Percentiles rank a stretch among this genome's conserved stretches.
phyloP scores from a whole-genome alignment of 305 asterid genomes.

The Plantago rigida region DNA sequence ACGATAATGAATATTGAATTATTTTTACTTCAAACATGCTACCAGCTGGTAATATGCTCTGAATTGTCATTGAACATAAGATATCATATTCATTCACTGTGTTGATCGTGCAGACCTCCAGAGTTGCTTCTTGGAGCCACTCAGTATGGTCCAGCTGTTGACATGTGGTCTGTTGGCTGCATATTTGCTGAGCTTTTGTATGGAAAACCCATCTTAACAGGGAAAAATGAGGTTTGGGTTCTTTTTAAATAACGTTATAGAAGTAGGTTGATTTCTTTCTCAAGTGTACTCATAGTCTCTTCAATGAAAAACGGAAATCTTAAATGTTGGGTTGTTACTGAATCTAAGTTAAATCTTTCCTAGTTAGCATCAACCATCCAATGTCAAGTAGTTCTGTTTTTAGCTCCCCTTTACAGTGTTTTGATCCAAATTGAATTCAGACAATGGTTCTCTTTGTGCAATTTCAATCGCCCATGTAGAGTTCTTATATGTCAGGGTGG shows the following conservation, averaged over 20 bases:
- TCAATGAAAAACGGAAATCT: conserved; percentile 1
- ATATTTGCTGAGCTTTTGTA: conserved; percentile 85
- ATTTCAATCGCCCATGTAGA: too few relatives aligned
- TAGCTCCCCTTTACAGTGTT: too few relatives aligned
- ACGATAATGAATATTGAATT: neutral
- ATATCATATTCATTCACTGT: conserved; percentile 18
- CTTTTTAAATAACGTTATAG: conserved; percentile 12
- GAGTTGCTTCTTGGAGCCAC: conserved; percentile 96
- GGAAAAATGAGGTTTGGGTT: conserved; percentile 70
- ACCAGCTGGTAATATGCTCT: conserved; percentile 1
- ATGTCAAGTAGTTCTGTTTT: too few relatives aligned
- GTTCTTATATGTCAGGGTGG: too few relatives aligned
- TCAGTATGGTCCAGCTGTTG: conserved; percentile 90
- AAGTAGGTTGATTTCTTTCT: conserved; percentile 18
- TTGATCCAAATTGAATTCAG: too few relatives aligned
- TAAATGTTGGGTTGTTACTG: neutral
- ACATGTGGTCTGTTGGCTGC: conserved; percentile 99
- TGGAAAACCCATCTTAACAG: conserved; percentile 80
- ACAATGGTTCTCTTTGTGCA: too few relatives aligned
- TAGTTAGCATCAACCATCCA: too few relatives aligned
- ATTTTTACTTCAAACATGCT: conserved; percentile 1
- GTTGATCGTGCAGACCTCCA: conserved; percentile 59
- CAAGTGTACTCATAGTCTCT: conserved; percentile 13
- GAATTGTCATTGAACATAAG: conserved; percentile 12
- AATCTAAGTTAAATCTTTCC: neutral